Percentiles rank a stretch among this genome's conserved stretches.
phyloP scores from a whole-genome alignment of 169 alveolate genomes.

The Plasmodium coatneyi region DNA sequence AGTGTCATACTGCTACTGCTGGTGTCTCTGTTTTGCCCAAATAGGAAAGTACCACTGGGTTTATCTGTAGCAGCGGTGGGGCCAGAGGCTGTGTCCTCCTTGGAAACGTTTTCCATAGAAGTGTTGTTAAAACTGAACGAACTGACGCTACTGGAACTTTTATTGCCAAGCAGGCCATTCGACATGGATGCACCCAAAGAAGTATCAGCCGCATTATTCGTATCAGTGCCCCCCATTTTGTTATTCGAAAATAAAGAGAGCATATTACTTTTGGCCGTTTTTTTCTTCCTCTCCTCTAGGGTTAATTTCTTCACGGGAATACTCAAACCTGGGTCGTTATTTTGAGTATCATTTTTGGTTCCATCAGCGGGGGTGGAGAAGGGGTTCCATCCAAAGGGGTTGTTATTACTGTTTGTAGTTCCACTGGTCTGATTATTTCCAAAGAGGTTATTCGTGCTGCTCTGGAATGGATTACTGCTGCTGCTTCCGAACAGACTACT shows the following conservation, averaged over 20 bases:
- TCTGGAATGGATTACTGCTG: not conserved
- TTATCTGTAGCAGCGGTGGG: not conserved
- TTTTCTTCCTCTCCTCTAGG: constrained; percentile 66
- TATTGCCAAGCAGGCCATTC: not conserved
- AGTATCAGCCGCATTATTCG: not conserved
- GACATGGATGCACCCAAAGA: not conserved
- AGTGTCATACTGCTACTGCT: not conserved
- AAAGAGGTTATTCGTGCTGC: not conserved
- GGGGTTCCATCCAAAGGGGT: not conserved
- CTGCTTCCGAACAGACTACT: not conserved
- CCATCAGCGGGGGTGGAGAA: not conserved
- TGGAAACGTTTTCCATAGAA: not conserved
- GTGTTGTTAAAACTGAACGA: not conserved
- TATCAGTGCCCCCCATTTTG: not conserved
- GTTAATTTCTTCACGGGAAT: constrained; percentile 70
- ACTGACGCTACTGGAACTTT: not conserved
- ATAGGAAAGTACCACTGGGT: not conserved
- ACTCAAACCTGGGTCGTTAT: not conserved
- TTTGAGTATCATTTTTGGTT: not conserved
- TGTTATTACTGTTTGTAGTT: not conserved
- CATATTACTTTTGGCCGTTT: constrained; percentile 64
- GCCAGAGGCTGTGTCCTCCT: not conserved
- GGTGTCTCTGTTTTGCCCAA: not conserved
- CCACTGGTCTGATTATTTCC: not conserved
- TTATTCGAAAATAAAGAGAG: constrained; percentile 59